These are phyloP conservation scores for Termitomyces sp. DNA, from an alignment of 768 basidiomycete species.

Conservation along the genomic window DNA sequence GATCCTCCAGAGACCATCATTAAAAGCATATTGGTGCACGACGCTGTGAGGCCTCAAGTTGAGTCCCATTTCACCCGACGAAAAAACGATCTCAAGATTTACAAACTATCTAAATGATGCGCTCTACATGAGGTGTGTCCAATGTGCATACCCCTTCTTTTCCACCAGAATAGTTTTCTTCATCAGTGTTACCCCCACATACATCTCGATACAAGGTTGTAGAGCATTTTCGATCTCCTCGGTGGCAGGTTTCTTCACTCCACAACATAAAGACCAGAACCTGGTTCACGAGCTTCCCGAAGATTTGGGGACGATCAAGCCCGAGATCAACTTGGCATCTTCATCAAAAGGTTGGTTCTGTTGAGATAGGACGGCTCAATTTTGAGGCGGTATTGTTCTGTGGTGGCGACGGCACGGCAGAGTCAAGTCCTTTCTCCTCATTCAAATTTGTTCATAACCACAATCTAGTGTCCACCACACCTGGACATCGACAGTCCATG, in stretches of 20 bases:
- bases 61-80: too few relatives aligned
- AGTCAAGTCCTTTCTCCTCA: constrained; percentile 8
- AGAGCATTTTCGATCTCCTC: constrained; percentile 34
- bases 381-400: constrained; percentile 7
- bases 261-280: constrained; percentile 36
- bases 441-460: too few relatives aligned
- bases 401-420: constrained; percentile 20
- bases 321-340: constrained; percentile 31
- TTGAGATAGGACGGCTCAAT: not conserved
- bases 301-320: constrained; percentile 38
- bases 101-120: too few relatives aligned
- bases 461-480: too few relatives aligned
- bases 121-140: not conserved
- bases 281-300: constrained; percentile 32
- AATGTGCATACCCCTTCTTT: not conserved
- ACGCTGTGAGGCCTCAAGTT: too few relatives aligned
- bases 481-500: too few relatives aligned
- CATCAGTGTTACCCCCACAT: not conserved
- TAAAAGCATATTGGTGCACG: not conserved
- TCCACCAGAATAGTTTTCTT: not conserved
- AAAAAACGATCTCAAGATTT: too few relatives aligned
- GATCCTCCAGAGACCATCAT: not conserved
- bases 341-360: constrained; percentile 36
- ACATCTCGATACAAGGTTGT: not conserved
- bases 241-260: constrained; percentile 32